Conservation (phyloP, 108 stramenopile species). For the Skeletonema potamos region DNA sequence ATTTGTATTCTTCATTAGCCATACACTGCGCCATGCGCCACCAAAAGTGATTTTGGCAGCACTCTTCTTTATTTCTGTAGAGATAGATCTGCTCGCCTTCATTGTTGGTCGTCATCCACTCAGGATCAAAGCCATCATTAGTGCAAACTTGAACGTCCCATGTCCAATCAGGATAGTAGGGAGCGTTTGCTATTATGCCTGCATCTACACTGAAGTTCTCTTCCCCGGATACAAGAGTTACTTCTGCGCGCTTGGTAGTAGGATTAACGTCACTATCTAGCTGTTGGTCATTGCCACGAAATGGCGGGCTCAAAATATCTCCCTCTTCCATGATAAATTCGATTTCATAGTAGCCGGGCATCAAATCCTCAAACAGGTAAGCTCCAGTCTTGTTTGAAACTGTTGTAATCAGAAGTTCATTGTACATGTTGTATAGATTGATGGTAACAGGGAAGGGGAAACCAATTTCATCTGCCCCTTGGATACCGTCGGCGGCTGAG, state of each 20-base stretch:
- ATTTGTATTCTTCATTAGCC: constrained; percentile 50
- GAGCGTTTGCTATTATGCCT: constrained; percentile 11
- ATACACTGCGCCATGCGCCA: constrained; percentile 49
- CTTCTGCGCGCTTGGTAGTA: constrained; percentile 13
- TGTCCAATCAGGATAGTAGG: constrained; percentile 44
- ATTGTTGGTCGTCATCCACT: constrained; percentile 33
- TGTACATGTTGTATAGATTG: constrained; percentile 16
- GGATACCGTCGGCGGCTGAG: constrained; percentile 21
- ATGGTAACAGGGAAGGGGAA: constrained; percentile 19
- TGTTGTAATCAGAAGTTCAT: neutral
- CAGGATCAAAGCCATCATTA: constrained; percentile 45
- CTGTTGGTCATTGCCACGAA: constrained; percentile 6
- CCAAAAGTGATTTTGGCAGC: constrained; percentile 44
- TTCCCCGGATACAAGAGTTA: constrained; percentile 32
- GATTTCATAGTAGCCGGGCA: constrained; percentile 34
- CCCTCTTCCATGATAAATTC: constrained; percentile 25
- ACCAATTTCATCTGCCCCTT: constrained; percentile 18
- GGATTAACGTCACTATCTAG: constrained; percentile 32
- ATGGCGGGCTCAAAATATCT: constrained; percentile 5
- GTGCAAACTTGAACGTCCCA: constrained; percentile 41
- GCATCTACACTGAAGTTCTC: constrained; percentile 19
- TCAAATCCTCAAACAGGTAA: constrained; percentile 21
- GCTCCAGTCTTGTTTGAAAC: constrained; percentile 3
- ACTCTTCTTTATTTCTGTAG: constrained; percentile 42
- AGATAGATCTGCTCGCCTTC: constrained; percentile 27